Base-by-base conservation (phyloP, 1,284 basidiomycete genomes). In the Pulveroboletus ridleyi region DNA sequence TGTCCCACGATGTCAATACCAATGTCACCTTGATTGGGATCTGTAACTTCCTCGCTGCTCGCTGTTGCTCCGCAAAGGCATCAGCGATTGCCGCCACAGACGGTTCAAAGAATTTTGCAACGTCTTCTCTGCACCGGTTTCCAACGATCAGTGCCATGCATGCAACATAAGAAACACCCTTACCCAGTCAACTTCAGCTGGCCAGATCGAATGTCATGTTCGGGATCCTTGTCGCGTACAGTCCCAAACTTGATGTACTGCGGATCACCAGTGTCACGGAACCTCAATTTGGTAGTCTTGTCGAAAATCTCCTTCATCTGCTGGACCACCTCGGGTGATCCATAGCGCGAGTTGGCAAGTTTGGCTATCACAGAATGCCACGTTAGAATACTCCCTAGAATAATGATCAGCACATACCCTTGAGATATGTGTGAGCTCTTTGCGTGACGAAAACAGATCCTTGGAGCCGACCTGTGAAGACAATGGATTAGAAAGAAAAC, bases 241-340 rank as follows among this genome's bases (percentile, higher is more conserved):
- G 75, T 74, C 14, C 85, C 84, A 63, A 87, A 86, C 61, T 74
- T 79, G 68, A 86, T 82, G 59, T 78, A 84, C 11, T 80, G 79
- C 4, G 80, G 77, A 47, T 80, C 80, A 0, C 71, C 66, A 1
- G 71, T 66, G 50, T 78, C 76, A 11, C 79, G 74, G 63, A 86
- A 87, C 50, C 76, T 74, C 56, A 81, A 66, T 62, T 86, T 86
- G 3, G 83, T 82, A 0, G 77, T 79, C 61, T 79, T 81, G 70
- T 87, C 85, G 58, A 87, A 86, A 42, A 75, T 74, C 0, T 76
- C 71, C 1, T 72, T 69, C 61, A 87, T 85, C 35, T 80, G 71
- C 6, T 78, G 72, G 33, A 86, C 68, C 44, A 82, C 42, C 10
- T 77, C 80, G 1, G 71, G 65, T 6, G 67, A 46, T 6, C 71